These are phyloP conservation scores for Bertia moriformis DNA, from an alignment of 2,329 filamentous ascomycete species.

Conservation along the genomic window DNA sequence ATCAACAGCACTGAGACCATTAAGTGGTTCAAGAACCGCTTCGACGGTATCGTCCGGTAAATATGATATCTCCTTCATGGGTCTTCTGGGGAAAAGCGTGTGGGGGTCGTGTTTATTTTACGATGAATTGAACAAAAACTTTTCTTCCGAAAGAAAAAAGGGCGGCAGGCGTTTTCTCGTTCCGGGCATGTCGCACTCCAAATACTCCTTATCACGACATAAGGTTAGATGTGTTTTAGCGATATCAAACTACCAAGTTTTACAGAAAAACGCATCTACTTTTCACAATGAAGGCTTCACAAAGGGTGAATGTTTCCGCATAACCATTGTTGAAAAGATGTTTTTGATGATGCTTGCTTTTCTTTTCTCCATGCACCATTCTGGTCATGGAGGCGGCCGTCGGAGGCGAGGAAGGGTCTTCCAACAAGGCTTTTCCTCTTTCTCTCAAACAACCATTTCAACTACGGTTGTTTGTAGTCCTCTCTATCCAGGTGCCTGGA, in stretches of 20 bases:
- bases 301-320: background rate
- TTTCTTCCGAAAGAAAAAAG: no score
- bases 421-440: no score
- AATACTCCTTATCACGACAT: constrained; percentile 1
- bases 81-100: background rate
- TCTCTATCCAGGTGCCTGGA: no score
- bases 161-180: background rate
- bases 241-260: background rate
- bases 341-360: background rate
- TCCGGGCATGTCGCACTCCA: no score
- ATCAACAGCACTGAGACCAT: constrained; percentile 92
- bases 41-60: constrained; percentile 97
- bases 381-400: no score
- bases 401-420: no score
- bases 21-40: constrained; percentile 78
- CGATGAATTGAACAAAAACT: background rate
- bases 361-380: no score
- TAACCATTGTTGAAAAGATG: constrained; percentile 1
- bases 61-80: background rate
- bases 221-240: background rate
- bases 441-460: no score
- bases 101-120: background rate
- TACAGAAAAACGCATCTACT: constrained; percentile 1
- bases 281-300: constrained; percentile 1
- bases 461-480: no score